Evolutionary conservation across 768 basidiomycete genomes (phyloP).

Genomic region (Pleurotus platypus): DNA sequence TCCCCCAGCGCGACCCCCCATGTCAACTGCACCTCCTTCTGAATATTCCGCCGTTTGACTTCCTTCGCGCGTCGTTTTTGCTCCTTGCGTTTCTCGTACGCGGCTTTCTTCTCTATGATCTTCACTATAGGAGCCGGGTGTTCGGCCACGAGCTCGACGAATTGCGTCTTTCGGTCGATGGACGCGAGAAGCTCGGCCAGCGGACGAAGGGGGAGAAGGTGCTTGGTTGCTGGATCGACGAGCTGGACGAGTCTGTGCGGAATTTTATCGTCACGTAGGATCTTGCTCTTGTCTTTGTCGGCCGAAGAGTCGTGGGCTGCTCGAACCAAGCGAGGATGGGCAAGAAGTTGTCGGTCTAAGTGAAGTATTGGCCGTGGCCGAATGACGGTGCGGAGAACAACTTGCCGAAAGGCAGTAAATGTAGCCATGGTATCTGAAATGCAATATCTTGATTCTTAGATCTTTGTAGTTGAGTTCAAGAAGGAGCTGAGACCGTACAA

Average conservation of each 20-base stretch:
- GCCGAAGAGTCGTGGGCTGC: conserved; percentile 10
- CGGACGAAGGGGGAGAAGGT: conserved; percentile 28
- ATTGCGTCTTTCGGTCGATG: conserved; percentile 36
- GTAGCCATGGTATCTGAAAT: conserved; percentile 12
- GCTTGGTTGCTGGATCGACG: conserved; percentile 41
- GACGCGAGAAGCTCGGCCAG: conserved; percentile 42
- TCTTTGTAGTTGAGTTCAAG: too few species aligned
- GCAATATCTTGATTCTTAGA: not conserved
- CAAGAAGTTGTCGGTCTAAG: not conserved
- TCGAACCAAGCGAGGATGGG: conserved; percentile 6
- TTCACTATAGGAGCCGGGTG: conserved; percentile 58
- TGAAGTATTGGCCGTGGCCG: conserved; percentile 5
- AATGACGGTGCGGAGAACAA: conserved; percentile 9
- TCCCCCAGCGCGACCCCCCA: conserved; percentile 64
- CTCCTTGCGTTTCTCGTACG: conserved; percentile 33
- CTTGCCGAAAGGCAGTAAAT: conserved; percentile 15
- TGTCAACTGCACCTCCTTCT: conserved; percentile 70
- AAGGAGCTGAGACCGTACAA: too few species aligned
- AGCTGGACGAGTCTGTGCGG: conserved; percentile 37
- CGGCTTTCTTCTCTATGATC: conserved; percentile 43
- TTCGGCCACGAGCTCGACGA: conserved; percentile 52
- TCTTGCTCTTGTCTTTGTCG: conserved; percentile 3
- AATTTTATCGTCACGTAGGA: conserved; percentile 37
- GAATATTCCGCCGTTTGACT: conserved; percentile 22
- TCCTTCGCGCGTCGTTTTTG: conserved; percentile 33